Evolutionary conservation across 2,329 filamentous ascomycete species (phyloP).

Genomic region (Lomentospora prolificans): DNA sequence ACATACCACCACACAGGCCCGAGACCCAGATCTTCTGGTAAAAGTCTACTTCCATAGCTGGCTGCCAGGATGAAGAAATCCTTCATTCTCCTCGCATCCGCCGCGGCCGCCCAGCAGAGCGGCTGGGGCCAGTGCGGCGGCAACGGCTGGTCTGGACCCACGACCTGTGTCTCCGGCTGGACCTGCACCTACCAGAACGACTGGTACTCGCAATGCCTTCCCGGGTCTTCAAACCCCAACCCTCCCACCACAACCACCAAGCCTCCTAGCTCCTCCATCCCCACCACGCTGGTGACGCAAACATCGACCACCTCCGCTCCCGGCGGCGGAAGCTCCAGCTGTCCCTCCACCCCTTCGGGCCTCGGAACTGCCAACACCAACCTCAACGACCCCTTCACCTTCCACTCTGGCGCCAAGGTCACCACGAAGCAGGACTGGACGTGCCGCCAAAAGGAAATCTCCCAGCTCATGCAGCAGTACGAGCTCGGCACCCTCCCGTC

Average conservation of each 20-base stretch:
- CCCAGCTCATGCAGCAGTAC: constrained; percentile 23
- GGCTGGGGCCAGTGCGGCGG: constrained; percentile 10
- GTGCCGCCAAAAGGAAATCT: constrained; percentile 31
- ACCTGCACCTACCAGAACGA: constrained; percentile 10
- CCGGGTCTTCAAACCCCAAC: not conserved
- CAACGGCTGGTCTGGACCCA: constrained; percentile 9
- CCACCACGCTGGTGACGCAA: not conserved
- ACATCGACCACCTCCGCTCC: not conserved
- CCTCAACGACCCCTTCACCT: constrained; percentile 27
- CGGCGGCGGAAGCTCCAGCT: not conserved
- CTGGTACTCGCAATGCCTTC: constrained; percentile 12
- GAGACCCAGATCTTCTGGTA: too few species aligned
- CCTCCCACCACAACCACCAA: not conserved
- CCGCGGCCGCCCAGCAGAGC: not conserved
- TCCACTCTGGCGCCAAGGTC: constrained; percentile 25
- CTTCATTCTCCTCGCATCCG: not conserved
- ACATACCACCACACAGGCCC: too few species aligned
- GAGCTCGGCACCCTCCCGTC: constrained; percentile 27
- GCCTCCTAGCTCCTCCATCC: too few species aligned
- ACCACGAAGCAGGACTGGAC: constrained; percentile 27
- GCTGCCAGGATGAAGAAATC: constrained; percentile 6
- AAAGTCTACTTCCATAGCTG: too few species aligned
- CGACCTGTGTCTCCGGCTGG: constrained; percentile 6
- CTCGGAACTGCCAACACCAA: not conserved
- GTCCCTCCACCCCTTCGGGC: not conserved